A percentile compares a stretch with the other conserved stretches of the same genome.
Conservation (phyloP, 2,329 filamentous ascomycete species). For the Cladosporium phlei region DNA sequence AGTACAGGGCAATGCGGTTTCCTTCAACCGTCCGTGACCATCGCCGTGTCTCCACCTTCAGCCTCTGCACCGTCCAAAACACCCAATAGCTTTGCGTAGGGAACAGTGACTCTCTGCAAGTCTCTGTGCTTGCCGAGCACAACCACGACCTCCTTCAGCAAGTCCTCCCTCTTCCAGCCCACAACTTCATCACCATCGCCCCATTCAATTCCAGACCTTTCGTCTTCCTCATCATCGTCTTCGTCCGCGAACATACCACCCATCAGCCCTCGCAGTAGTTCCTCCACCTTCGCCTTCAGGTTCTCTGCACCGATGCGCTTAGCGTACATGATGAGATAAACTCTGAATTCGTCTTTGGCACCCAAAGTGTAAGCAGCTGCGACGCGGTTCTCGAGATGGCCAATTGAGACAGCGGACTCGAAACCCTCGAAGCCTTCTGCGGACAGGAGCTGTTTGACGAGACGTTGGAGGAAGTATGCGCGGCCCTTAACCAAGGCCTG, state of each 20-base stretch:
- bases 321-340: slow-evolving; percentile 97
- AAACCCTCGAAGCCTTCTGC: slow-evolving; percentile 89
- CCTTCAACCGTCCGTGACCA: slow-evolving; percentile 1
- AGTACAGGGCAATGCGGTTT: not conserved
- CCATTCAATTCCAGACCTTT: slow-evolving; percentile 56
- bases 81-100: slow-evolving; percentile 80
- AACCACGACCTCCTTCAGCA: slow-evolving; percentile 85
- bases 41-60: not conserved
- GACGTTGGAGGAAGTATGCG: slow-evolving; percentile 82
- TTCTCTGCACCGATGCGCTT: slow-evolving; percentile 92
- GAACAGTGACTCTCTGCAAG: slow-evolving; percentile 87
- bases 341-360: slow-evolving; percentile 83
- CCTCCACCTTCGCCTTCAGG: slow-evolving; percentile 81
- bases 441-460: slow-evolving; percentile 83
- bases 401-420: slow-evolving; percentile 85
- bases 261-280: slow-evolving; percentile 75
- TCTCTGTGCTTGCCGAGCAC: slow-evolving; percentile 98
- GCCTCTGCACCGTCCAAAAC: slow-evolving; percentile 37
- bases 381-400: slow-evolving; percentile 90
- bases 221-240: slow-evolving; percentile 44
- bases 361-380: slow-evolving; percentile 81
- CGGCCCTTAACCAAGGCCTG: slow-evolving; percentile 88
- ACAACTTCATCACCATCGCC: slow-evolving; percentile 69
- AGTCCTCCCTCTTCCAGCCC: slow-evolving; percentile 82
- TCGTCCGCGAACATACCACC: slow-evolving; percentile 66